Evolutionary conservation across 129 eudicot species (phyloP), one percentile per base, ranked within the genome.

Genomic region (Ambrosia trifida): DNA sequence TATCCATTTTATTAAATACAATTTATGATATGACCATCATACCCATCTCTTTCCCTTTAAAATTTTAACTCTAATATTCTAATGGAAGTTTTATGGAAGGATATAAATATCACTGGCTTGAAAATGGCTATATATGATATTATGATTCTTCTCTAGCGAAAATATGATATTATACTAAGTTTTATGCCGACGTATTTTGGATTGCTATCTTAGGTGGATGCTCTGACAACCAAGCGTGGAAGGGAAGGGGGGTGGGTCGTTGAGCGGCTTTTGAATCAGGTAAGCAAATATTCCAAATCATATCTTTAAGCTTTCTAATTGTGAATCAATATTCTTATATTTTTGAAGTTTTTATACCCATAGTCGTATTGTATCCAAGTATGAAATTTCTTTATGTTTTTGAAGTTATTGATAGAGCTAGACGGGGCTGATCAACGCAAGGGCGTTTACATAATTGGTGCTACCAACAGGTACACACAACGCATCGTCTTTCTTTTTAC

Each of bases 221-320:
- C 98, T 64, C 59, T 93, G 78, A 85, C 96, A 52, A 87, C 98
- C 12, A 81, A 76, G 69, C 95, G 96, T 32, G 96, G 96, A 72
- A 82, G 69, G 75, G 95, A 93, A 87, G 98, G 96, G 62, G 98
- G 96, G n/a, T 76, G 90, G 90, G 96, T 89, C 11, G 96, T 87
- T 58, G 96, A 85, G 67, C 83, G 92, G 17, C 88, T 89, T 44
- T 17, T 93, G 80, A 89, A 85, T 49, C 98, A 93, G 90, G 96
- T 92, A 32, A 66, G 62, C 33, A 60, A 63, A 9, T 61, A 46
- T 14, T 61, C 52, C 51, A 7, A 73, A 14, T 69, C 12, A 36
- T 70, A 24, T 70, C 38, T 64, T 68, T 40, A 49, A 20, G 18
- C 58, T 28, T 5, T 35, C 40, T 64, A 5, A 9, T 16, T 13